Conservation (phyloP, 163 green algal genomes). For the Prototheca wickerhamii region DNA sequence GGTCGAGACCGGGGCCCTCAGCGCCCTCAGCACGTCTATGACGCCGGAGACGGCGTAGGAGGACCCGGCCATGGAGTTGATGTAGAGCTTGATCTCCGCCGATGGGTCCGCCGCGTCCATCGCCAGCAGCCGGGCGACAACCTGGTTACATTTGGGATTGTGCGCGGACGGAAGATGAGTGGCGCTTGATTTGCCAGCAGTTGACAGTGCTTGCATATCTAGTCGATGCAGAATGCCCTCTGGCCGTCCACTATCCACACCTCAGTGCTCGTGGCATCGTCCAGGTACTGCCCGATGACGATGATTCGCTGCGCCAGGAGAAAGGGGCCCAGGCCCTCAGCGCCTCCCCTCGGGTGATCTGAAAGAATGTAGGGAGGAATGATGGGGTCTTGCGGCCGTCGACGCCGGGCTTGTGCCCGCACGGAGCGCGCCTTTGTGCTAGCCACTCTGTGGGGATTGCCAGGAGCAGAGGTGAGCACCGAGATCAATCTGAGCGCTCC, state of each 20-base stretch:
- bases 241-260: too few relatives aligned
- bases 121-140: slow-evolving; percentile 81
- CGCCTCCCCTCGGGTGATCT: slow-evolving; percentile 20
- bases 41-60: slow-evolving; percentile 73
- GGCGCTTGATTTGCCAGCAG: too few relatives aligned
- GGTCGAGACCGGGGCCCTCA: slow-evolving; percentile 66
- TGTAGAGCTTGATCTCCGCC: slow-evolving; percentile 87
- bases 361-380: slow-evolving; percentile 30
- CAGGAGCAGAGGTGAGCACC: not conserved
- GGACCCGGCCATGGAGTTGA: slow-evolving; percentile 72
- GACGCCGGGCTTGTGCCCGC: slow-evolving; percentile 8
- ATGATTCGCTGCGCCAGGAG: slow-evolving; percentile 82
- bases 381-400: slow-evolving; percentile 29
- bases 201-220: too few relatives aligned
- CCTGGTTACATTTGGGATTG: slow-evolving; percentile 32
- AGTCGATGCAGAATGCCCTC: too few relatives aligned
- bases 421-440: slow-evolving; percentile 8
- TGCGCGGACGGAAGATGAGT: too few relatives aligned
- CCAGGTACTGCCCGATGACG: slow-evolving; percentile 75
- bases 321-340: slow-evolving; percentile 66
- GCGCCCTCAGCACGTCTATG: slow-evolving; percentile 70
- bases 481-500: not conserved
- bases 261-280: slow-evolving; percentile 52
- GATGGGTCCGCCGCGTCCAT: slow-evolving; percentile 70
- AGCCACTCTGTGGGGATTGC: not conserved